Evolutionary conservation across 2,329 filamentous ascomycete species (phyloP), one percentile per base, ranked within the genome.

Genomic region (Triangularia verruculosa): DNA sequence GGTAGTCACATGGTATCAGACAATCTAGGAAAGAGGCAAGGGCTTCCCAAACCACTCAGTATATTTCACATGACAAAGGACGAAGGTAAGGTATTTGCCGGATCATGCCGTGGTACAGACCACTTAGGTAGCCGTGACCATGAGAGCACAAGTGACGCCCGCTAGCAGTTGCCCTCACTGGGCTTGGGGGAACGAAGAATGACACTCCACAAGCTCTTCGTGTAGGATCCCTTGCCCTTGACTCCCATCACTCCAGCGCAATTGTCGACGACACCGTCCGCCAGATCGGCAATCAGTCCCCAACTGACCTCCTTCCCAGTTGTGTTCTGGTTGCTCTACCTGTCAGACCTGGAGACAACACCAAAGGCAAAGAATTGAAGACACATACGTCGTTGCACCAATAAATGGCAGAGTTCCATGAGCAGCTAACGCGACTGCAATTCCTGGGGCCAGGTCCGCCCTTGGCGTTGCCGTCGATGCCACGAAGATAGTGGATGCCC

Each of bases 351-450:
- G n/a, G n/a, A n/a, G n/a, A n/a, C 32, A 34, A 12, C 12, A 34
- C 32, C 8, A 9, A 34, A 13, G 15, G 6, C 32, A 34, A 13
- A 34, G 32, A 34, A 52, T 5, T n/a, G n/a, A 13, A 1, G 17
- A 9, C 17, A 53, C 9, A 47, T n/a, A 34, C 13, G n/a, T 71
- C 66, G 55, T 72, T 72, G 60, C 71, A 72, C 68, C 70, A 71
- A 24, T 43, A 69, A 32, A 72, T 71, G 3, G 64, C 69, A 2
- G 66, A 58, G 0, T 59, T 52, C 13, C 62, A 68, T 0, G 61
- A 63, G 51, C 71, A 72, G 32, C 67, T 71, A 9, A 71, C 69
- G 1, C 65, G 64, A 4, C 59, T 63, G 47, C 70, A 71, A 15
- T 51, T 59, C 8, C 59, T 63, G 3, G 67, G 67, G 2, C 70